phyloP scores from a whole-genome alignment of 257 asterid genomes.

The Ilex aquifolium region DNA sequence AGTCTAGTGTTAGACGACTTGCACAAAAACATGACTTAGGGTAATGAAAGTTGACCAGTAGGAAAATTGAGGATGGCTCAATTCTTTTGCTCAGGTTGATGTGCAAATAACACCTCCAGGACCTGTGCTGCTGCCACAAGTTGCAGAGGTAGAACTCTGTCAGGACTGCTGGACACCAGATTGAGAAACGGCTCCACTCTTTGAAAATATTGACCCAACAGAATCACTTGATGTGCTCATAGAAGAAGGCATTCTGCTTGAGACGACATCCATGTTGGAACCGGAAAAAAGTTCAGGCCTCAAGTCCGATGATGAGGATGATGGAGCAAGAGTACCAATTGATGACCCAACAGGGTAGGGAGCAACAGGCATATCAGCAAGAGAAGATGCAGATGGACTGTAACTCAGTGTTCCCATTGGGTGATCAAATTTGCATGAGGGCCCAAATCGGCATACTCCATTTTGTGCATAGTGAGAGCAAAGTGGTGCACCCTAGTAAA shows the following conservation, averaged over 20 bases:
- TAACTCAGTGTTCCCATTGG: constrained; percentile 72
- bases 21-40: constrained; percentile 28
- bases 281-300: constrained; percentile 34
- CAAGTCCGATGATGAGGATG: constrained; percentile 33
- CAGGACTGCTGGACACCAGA: constrained; percentile 38
- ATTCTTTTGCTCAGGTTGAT: constrained; percentile 40
- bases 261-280: constrained; percentile 19
- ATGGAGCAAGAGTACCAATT: constrained; percentile 61
- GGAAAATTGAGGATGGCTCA: constrained; percentile 1
- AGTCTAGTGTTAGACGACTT: constrained; percentile 27
- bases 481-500: constrained; percentile 60
- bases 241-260: constrained; percentile 28
- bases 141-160: constrained; percentile 28
- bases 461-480: constrained; percentile 85
- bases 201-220: constrained; percentile 46
- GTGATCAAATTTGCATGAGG: constrained; percentile 81
- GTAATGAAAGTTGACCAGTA: constrained; percentile 6
- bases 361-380: constrained; percentile 86
- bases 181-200: constrained; percentile 33
- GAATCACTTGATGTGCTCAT: constrained; percentile 21
- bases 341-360: constrained; percentile 87
- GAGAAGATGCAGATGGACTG: constrained; percentile 85
- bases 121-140: constrained; percentile 18
- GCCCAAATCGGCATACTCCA: constrained; percentile 86
- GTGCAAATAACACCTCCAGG: constrained; percentile 45